Evolutionary conservation across 345 rosid genomes (phyloP).

Genomic region (Gossypium mustelinum): DNA sequence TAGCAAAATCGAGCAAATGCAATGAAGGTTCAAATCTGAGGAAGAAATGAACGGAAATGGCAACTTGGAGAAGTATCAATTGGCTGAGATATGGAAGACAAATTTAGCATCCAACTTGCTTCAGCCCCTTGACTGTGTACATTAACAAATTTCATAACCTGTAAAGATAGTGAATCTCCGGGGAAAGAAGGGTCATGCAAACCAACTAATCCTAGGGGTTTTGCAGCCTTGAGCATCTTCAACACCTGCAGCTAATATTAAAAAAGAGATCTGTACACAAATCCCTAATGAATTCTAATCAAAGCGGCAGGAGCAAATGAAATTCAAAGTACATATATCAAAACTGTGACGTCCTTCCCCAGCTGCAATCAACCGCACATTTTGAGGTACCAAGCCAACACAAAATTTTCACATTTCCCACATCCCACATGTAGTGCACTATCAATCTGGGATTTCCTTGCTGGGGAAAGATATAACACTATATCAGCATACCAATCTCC

Average conservation of each 20-base stretch:
- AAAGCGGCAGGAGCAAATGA: background rate
- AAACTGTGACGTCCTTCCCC: background rate
- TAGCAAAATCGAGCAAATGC: background rate
- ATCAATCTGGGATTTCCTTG: background rate
- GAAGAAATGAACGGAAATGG: background rate
- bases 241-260: slow-evolving; percentile 5
- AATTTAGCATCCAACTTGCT: background rate
- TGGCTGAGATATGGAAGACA: background rate
- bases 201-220: background rate
- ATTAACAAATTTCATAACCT: background rate
- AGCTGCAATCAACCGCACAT: background rate
- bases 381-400: background rate
- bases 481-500: background rate
- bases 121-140: background rate
- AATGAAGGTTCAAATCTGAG: background rate
- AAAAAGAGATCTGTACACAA: background rate
- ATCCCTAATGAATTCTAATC: background rate
- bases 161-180: background rate
- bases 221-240: background rate
- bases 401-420: background rate
- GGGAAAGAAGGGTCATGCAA: background rate
- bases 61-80: background rate
- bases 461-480: background rate
- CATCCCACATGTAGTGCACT: background rate
- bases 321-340: background rate